A percentile compares a stretch with the other conserved stretches of the same genome.
Evolutionary conservation across 345 rosid genomes (phyloP).

Genomic region (Boechera retrofracta): DNA sequence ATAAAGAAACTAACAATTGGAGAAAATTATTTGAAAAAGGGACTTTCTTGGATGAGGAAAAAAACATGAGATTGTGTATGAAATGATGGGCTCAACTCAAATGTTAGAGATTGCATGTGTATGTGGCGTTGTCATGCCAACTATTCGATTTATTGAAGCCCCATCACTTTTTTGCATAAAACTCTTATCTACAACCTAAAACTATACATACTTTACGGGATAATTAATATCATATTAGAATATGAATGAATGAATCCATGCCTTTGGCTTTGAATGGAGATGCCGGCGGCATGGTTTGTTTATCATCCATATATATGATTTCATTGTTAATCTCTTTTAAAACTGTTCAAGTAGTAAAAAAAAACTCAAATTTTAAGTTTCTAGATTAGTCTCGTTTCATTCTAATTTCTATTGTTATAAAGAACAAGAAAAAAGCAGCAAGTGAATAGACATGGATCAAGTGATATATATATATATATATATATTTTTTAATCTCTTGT

Average conservation of each 20-base stretch:
- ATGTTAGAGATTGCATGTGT: conserved; percentile 45
- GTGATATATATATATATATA: background rate
- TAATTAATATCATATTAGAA: background rate
- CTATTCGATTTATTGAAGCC: conserved; percentile 29
- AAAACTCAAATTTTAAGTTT: too few relatives aligned
- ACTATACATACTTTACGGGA: background rate
- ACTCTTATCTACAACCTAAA: conserved; percentile 17
- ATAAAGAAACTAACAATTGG: background rate
- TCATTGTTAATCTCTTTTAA: background rate
- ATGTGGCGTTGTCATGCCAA: conserved; percentile 45
- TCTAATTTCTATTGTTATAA: too few relatives aligned
- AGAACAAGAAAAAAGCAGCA: too few relatives aligned
- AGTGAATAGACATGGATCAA: too few relatives aligned
- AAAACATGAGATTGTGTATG: conserved; percentile 45
- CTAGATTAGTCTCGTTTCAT: too few relatives aligned
- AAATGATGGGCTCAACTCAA: conserved; percentile 48
- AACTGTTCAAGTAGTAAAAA: background rate
- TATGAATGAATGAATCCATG: conserved; percentile 18
- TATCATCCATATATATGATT: background rate
- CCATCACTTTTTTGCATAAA: conserved; percentile 28
- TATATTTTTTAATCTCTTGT: too few relatives aligned
- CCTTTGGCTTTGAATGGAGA: background rate
- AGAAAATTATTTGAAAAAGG: conserved; percentile 15
- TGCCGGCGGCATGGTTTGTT: background rate
- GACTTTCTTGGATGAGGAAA: conserved; percentile 18